These are phyloP conservation scores for Backusella mclennaniae DNA, from an alignment of 192 early-diverging fungal species.

Conservation along the genomic window DNA sequence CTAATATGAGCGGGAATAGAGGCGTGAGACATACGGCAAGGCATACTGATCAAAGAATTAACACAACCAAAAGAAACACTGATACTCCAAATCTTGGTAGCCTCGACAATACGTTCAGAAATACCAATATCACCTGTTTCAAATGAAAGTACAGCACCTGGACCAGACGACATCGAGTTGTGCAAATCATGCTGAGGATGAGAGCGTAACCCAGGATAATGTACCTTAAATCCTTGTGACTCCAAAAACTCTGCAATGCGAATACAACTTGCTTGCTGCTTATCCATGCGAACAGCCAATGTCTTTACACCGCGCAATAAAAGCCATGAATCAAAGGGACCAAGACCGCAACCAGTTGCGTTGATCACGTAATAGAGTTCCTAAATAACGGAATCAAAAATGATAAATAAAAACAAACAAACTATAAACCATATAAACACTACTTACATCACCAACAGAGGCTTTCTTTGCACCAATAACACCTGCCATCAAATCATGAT, in stretches of 20 bases:
- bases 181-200: conserved; percentile 89
- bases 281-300: conserved; percentile 93
- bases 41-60: conserved; percentile 98
- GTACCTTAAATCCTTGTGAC: conserved; percentile 77
- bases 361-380: conserved; percentile 94
- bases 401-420: neutral
- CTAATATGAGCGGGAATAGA: conserved; percentile 91
- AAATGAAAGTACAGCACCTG: conserved; percentile 95
- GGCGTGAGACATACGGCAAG: conserved; percentile 96
- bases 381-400: conserved; percentile 27
- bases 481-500: conserved; percentile 99
- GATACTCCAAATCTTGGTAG: conserved; percentile 83
- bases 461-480: conserved; percentile 79
- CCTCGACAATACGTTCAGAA: conserved; percentile 81
- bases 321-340: conserved; percentile 93
- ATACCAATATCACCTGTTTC: conserved; percentile 83
- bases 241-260: conserved; percentile 84
- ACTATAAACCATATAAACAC: neutral
- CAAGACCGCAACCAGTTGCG: conserved; percentile 85
- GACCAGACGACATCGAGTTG: conserved; percentile 70
- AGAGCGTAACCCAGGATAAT: conserved; percentile 81
- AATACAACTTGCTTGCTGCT: conserved; percentile 82
- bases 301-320: conserved; percentile 95
- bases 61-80: conserved; percentile 98
- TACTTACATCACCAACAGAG: conserved; percentile 69